Evolutionary conservation across 345 rosid species (phyloP), one percentile per base, ranked within the genome.

Genomic region (Fremontodendron californicum): DNA sequence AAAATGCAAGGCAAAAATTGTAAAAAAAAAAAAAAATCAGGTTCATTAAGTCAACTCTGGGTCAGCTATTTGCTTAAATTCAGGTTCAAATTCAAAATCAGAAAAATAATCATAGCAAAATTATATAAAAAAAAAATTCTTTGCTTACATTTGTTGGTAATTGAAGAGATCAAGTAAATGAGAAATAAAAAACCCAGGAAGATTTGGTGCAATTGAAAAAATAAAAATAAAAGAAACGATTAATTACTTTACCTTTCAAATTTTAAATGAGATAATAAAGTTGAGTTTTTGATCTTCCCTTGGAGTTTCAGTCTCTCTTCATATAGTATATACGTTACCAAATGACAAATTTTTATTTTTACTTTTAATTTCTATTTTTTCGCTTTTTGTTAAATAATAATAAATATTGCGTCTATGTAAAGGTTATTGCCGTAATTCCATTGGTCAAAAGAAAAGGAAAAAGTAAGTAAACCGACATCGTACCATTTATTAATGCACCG

Each of bases 161-260:
- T 9, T 45, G 78, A 62, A 42, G 73, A 77, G 63, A 82, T 80
- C 75, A 27, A 71, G 68, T n/a, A 77, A 5, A 35, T 9, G 23
- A 23, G 15, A 15, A 18, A 35, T 12, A 40, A 48, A n/a, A 74
- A 39, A 2, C 3, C 21, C 42, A 21, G 52, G 33, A 3, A 43
- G 52, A 43, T 43, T 68, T 42, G 55, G 19, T 65, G 81, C 84
- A 79, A 79, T 73, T 68, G 39, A 63, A 81, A 76, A 49, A 15
- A 57, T 23, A 49, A 49, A 23, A 39, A 45, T 63, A 0, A 75
- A 29, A 60, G n/a, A 64, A 0, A 54, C 21, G 48, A 52, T 58
- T 51, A 21, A 58, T 70, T 21, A 35, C 3, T 66, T 12, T 27
- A 82, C 85, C 82, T 79, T 75, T 0, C 40, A 76, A 71, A 23